These are phyloP conservation scores for Grammothele lineata DNA, from an alignment of 768 basidiomycete species.

Conservation along the genomic window DNA sequence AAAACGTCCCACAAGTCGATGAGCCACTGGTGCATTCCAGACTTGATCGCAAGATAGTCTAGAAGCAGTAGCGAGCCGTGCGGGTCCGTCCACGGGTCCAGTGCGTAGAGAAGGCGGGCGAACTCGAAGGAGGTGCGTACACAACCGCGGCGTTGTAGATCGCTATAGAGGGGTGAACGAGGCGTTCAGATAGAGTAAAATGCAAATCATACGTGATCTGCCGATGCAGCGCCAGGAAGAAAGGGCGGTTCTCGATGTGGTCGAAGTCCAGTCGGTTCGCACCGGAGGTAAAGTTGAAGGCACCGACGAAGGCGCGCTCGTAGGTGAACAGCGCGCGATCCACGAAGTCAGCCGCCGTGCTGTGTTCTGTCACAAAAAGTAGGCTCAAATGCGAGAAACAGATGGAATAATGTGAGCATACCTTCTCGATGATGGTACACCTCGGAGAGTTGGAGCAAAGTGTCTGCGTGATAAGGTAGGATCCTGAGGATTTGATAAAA, in stretches of 20 bases:
- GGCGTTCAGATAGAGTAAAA: no score
- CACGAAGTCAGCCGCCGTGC: constrained; percentile 82
- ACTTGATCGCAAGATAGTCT: constrained; percentile 81
- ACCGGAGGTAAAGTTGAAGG: constrained; percentile 82
- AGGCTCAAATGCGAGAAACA: no score
- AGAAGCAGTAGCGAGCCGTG: constrained; percentile 82
- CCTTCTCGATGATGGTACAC: constrained; percentile 87
- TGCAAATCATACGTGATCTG: constrained; percentile 70
- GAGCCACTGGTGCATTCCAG: constrained; percentile 78
- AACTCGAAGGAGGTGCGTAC: constrained; percentile 90
- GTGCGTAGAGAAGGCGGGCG: constrained; percentile 74
- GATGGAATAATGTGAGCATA: constrained; percentile 26
- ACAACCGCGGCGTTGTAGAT: constrained; percentile 86
- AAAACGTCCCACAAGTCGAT: constrained; percentile 60
- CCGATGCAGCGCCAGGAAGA: constrained; percentile 85
- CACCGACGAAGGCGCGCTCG: constrained; percentile 83
- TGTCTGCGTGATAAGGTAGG: constrained; percentile 91
- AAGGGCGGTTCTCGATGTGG: constrained; percentile 85
- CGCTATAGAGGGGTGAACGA: no score
- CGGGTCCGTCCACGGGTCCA: constrained; percentile 87
- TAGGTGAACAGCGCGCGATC: constrained; percentile 93
- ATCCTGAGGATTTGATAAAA: constrained; percentile 73
- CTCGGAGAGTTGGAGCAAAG: constrained; percentile 81
- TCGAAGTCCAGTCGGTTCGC: constrained; percentile 85
- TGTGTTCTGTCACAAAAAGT: constrained; percentile 51